Evolutionary conservation across 129 eudicot genomes (phyloP).

Genomic region (Pittosporum tobira): DNA sequence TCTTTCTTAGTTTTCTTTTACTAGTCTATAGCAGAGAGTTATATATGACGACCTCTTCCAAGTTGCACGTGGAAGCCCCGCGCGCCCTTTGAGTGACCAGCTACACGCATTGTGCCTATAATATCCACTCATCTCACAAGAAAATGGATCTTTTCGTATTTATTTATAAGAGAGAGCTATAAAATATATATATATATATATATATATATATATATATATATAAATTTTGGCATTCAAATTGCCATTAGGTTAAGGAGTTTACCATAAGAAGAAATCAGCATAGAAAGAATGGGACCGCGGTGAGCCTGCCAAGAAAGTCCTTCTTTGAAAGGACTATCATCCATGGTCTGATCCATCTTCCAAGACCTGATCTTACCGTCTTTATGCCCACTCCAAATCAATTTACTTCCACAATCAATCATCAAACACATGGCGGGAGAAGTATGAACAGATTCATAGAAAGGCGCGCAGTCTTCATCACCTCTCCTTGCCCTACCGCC

Average conservation of each 20-base stretch:
- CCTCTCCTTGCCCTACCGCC: constrained; percentile 73
- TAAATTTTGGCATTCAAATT: no score
- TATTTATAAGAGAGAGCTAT: no score
- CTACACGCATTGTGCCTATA: no score
- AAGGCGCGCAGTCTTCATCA: constrained; percentile 89
- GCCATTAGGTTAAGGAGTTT: constrained; percentile 9
- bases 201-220: no score
- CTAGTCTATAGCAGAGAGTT: no score
- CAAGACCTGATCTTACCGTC: constrained; percentile 91
- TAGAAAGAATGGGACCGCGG: constrained; percentile 62
- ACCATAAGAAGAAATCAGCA: constrained; percentile 79
- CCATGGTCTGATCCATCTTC: constrained; percentile 64
- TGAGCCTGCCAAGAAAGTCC: constrained; percentile 90
- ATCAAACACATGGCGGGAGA: constrained; percentile 70
- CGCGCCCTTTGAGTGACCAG: no score
- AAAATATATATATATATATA: no score
- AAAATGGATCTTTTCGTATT: no score
- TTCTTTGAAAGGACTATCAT: constrained; percentile 54
- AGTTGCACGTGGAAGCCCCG: no score
- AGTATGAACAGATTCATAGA: constrained; percentile 61
- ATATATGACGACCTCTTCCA: no score
- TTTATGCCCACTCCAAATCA: constrained; percentile 96
- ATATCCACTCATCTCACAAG: no score
- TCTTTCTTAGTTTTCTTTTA: background rate
- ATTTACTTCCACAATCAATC: constrained; percentile 59